Evolutionary conservation across 805 yeast species (phyloP).

Genomic region (Candida ficus): DNA sequence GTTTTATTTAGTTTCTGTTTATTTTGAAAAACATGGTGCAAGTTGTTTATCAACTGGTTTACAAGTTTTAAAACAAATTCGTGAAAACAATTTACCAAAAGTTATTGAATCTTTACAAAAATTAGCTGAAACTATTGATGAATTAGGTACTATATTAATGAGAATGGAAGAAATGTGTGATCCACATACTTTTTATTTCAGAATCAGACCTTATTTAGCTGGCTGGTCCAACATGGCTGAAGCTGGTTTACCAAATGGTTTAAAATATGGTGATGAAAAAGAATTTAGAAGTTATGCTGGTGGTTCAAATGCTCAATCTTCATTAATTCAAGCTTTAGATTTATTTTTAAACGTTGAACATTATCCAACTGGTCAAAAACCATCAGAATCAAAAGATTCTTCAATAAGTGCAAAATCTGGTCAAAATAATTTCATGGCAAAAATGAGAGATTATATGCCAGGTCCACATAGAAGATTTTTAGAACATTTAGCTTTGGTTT

Average conservation of each 20-base stretch:
- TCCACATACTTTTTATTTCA: slow-evolving; percentile 84
- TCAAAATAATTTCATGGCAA: slow-evolving; percentile 56
- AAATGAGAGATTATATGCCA: slow-evolving; percentile 91
- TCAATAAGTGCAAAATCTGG: slow-evolving; percentile 27
- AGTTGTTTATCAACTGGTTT: slow-evolving; percentile 62
- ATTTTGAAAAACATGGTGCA: slow-evolving; percentile 80
- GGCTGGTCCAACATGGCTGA: slow-evolving; percentile 93
- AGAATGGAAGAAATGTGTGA: slow-evolving; percentile 92
- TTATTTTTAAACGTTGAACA: slow-evolving; percentile 72
- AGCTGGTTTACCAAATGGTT: slow-evolving; percentile 77
- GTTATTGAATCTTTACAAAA: slow-evolving; percentile 48
- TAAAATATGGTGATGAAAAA: slow-evolving; percentile 64
- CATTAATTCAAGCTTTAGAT: slow-evolving; percentile 84
- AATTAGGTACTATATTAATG: slow-evolving; percentile 66
- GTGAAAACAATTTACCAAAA: slow-evolving; percentile 36
- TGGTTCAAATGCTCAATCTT: slow-evolving; percentile 92
- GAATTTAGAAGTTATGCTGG: slow-evolving; percentile 64
- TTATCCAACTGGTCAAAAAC: slow-evolving; percentile 64
- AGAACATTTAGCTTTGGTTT: slow-evolving; percentile 48
- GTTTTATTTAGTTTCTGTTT: slow-evolving; percentile 87
- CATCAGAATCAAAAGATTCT: slow-evolving; percentile 10
- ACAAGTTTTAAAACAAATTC: slow-evolving; percentile 55
- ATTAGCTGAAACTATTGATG: slow-evolving; percentile 72
- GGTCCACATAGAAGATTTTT: slow-evolving; percentile 75
- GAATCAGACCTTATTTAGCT: slow-evolving; percentile 84